Evolutionary conservation across 1,139 yeast species (phyloP).

Genomic region (Maudiozyma humilis): DNA sequence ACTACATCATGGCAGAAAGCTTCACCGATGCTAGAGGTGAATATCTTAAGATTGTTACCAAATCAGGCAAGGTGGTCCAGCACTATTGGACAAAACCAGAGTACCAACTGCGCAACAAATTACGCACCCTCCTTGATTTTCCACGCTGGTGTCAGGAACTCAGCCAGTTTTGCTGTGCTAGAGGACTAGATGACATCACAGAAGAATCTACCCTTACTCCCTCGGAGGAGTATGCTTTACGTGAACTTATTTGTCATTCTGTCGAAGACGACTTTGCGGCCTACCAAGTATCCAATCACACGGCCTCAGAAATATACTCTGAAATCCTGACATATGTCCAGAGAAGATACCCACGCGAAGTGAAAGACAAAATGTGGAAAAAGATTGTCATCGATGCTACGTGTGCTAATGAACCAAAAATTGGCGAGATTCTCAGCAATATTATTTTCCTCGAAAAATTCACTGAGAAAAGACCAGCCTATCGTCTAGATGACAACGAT

Average conservation of each 20-base stretch:
- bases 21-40: neutral
- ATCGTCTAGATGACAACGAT: conserved; percentile 37
- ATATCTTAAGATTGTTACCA: neutral
- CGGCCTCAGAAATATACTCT: neutral
- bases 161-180: neutral
- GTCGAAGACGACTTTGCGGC: neutral
- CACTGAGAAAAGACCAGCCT: too few relatives aligned
- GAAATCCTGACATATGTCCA: neutral
- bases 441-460: neutral
- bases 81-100: neutral
- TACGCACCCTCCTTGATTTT: neutral
- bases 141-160: neutral
- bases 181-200: neutral
- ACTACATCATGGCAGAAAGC: neutral
- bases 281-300: neutral
- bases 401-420: neutral
- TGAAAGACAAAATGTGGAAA: neutral
- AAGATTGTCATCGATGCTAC: neutral
- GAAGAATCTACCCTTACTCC: neutral
- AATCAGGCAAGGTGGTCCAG: neutral
- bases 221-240: neutral
- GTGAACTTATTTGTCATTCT: neutral
- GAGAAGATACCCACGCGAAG: neutral
- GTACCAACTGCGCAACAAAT: neutral
- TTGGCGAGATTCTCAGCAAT: neutral